A percentile compares a stretch with the other conserved stretches of the same genome.
These are phyloP conservation scores for Solanum hybrid DNA, from an alignment of 305 asterid species.

Conservation along the genomic window DNA sequence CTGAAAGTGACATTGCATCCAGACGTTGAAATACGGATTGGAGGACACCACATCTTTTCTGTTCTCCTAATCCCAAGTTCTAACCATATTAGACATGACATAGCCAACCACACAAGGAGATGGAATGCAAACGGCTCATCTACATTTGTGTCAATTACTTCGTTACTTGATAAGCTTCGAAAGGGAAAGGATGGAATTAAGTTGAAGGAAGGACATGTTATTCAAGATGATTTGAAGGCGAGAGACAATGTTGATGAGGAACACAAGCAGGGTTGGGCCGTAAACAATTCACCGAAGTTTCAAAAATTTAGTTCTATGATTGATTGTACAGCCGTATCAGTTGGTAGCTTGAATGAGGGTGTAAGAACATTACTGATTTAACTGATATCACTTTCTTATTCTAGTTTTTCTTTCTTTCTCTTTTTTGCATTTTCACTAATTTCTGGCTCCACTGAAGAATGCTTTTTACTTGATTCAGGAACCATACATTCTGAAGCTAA, in stretches of 20 bases:
- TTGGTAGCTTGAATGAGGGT: constrained; percentile 43
- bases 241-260: constrained; percentile 52
- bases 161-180: constrained; percentile 90
- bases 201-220: constrained; percentile 25
- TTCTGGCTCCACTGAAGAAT: not conserved
- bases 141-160: constrained; percentile 69
- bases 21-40: constrained; percentile 77
- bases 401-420: not conserved
- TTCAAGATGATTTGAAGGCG: constrained; percentile 39
- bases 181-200: constrained; percentile 54
- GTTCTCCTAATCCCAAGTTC: constrained; percentile 71
- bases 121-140: constrained; percentile 61
- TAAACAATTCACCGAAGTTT: constrained; percentile 65
- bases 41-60: constrained; percentile 90
- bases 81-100: constrained; percentile 53
- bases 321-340: constrained; percentile 55
- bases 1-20: constrained; percentile 83
- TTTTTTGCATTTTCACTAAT: not conserved
- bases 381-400: not conserved
- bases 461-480: constrained; percentile 39
- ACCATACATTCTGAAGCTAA: constrained; percentile 57
- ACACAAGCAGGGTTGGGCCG: constrained; percentile 52
- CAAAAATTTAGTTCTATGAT: constrained; percentile 63
- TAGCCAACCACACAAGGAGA: constrained; percentile 47
- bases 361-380: constrained; percentile 29